Evolutionary conservation across 2,329 filamentous ascomycete genomes (phyloP).

Genomic region (Teratosphaeriaceae sp.): DNA sequence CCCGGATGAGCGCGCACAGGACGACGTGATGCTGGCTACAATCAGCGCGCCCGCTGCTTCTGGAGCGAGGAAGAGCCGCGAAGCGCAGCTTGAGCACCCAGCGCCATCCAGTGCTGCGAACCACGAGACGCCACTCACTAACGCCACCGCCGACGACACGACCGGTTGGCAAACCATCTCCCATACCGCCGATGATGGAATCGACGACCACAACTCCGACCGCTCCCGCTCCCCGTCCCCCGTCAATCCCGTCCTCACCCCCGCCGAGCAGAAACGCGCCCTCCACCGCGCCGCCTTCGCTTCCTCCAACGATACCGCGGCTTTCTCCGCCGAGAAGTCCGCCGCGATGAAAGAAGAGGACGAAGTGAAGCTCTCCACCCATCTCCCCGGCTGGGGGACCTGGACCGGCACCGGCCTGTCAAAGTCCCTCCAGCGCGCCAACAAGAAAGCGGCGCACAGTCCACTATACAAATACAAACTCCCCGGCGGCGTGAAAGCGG

Average conservation of each 20-base stretch:
- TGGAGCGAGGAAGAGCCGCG: background rate
- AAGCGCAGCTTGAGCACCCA: too few relatives aligned
- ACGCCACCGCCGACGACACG: constrained; percentile 22
- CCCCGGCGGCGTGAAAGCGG: constrained; percentile 63
- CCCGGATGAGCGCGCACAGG: constrained; percentile 3
- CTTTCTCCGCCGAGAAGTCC: constrained; percentile 76
- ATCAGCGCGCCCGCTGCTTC: too few relatives aligned
- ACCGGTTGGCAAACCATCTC: constrained; percentile 38
- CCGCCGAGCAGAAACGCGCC: constrained; percentile 51
- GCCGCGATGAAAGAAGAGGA: constrained; percentile 67
- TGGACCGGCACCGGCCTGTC: constrained; percentile 84
- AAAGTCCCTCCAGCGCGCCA: constrained; percentile 59
- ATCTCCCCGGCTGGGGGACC: constrained; percentile 88
- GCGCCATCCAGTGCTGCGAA: constrained; percentile 9
- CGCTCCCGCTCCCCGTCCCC: constrained; percentile 13
- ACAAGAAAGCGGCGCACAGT: constrained; percentile 42
- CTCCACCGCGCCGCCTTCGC: constrained; percentile 78
- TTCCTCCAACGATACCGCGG: constrained; percentile 72
- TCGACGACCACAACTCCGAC: constrained; percentile 20
- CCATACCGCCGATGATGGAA: constrained; percentile 17
- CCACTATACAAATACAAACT: constrained; percentile 54
- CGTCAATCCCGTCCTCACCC: constrained; percentile 19
- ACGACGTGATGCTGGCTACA: too few relatives aligned
- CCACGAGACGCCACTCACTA: constrained; percentile 10
- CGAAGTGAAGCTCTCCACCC: constrained; percentile 73